Evolutionary conservation across 148 eudicot genomes (phyloP).

Genomic region (Talinum fruticosum): DNA sequence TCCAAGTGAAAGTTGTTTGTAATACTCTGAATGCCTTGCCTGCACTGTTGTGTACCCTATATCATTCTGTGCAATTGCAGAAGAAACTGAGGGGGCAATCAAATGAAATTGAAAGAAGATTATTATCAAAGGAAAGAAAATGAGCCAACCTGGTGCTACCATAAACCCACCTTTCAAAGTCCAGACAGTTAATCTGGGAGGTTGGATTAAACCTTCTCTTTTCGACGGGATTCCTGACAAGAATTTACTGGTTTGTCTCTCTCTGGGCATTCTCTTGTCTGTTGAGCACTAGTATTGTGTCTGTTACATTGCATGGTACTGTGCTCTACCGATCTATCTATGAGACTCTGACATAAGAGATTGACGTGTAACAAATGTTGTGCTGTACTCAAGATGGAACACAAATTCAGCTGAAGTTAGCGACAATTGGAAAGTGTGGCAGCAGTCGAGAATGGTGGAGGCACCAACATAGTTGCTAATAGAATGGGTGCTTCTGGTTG

Average conservation of each 20-base stretch:
- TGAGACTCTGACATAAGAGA: too few relatives aligned
- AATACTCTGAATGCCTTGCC: too few relatives aligned
- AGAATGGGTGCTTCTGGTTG: constrained; percentile 53
- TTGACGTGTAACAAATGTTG: background rate
- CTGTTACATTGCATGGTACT: too few relatives aligned
- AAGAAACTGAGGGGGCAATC: background rate
- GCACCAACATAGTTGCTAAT: constrained; percentile 52
- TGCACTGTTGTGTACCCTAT: too few relatives aligned
- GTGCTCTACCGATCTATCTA: too few relatives aligned
- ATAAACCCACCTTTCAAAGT: constrained; percentile 20
- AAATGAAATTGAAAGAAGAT: background rate
- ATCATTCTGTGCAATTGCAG: too few relatives aligned
- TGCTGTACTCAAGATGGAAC: constrained; percentile 56
- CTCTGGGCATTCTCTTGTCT: background rate
- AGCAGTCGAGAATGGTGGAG: constrained; percentile 60
- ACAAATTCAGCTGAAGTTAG: constrained; percentile 52
- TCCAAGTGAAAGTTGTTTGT: too few relatives aligned
- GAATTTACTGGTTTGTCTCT: constrained; percentile 47
- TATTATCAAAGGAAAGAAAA: background rate
- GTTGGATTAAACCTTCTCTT: constrained; percentile 68
- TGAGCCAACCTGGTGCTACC: background rate
- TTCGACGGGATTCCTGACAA: constrained; percentile 68
- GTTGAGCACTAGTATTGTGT: background rate
- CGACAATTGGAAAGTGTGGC: constrained; percentile 44
- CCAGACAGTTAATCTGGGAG: constrained; percentile 61